phyloP scores from a whole-genome alignment of 768 basidiomycete species.

The Wakefieldia striispora region DNA sequence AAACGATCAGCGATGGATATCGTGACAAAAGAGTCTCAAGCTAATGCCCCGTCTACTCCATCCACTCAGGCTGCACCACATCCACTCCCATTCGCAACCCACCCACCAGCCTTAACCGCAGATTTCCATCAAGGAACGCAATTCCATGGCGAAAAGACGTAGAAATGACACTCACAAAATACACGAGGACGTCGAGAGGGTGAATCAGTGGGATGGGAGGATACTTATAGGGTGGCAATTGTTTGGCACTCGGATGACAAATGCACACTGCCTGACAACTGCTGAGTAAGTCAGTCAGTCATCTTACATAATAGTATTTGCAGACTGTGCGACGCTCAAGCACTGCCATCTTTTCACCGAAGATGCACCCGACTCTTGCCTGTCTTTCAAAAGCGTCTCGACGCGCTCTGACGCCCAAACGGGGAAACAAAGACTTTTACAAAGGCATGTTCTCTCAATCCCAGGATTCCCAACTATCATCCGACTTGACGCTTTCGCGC shows the following conservation, averaged over 20 bases:
- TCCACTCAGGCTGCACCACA: conserved; percentile 9
- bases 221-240: conserved; percentile 23
- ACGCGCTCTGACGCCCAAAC: conserved; percentile 77
- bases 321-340: no score
- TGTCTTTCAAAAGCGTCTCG: conserved; percentile 82
- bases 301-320: no score
- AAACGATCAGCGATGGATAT: conserved; percentile 6
- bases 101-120: not conserved
- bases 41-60: not conserved
- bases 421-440: conserved; percentile 95
- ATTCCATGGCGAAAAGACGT: not conserved
- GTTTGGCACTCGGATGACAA: conserved; percentile 15
- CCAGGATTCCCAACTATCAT: not conserved
- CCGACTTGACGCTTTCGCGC: not conserved
- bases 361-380: conserved; percentile 69
- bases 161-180: conserved; percentile 19
- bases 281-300: conserved; percentile 27
- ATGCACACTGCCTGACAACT: no score
- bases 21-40: not conserved
- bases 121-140: not conserved
- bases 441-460: conserved; percentile 59
- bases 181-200: conserved; percentile 13
- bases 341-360: not conserved
- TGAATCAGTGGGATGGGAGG: not conserved
- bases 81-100: conserved; percentile 11